Evolutionary conservation across 129 eudicot genomes (phyloP).

Genomic region (Erigeron canadensis): DNA sequence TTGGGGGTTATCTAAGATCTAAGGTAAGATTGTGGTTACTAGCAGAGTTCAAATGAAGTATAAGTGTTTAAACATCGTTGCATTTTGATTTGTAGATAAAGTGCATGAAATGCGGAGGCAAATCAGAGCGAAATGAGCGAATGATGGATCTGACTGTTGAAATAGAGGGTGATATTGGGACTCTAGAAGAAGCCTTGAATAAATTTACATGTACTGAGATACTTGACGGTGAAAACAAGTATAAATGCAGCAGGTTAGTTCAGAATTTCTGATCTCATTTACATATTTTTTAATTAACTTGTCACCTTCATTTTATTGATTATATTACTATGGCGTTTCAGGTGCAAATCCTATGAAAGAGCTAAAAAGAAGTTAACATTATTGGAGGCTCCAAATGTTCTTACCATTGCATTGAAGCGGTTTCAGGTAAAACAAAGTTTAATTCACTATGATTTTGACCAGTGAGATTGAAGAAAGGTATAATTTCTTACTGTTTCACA

Average conservation of each 20-base stretch:
- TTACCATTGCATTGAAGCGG: constrained; percentile 83
- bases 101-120: constrained; percentile 82
- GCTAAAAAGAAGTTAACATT: constrained; percentile 78
- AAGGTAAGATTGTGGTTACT: constrained; percentile 46
- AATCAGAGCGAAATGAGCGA: constrained; percentile 76
- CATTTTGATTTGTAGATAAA: constrained; percentile 54
- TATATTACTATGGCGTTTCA: constrained; percentile 26
- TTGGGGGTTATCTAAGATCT: constrained; percentile 93
- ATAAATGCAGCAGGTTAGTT: constrained; percentile 86
- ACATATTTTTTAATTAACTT: not conserved
- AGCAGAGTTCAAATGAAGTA: not conserved
- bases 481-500: not conserved
- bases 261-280: constrained; percentile 3
- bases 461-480: not conserved
- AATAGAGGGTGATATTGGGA: constrained; percentile 71
- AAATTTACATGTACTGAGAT: constrained; percentile 70
- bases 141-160: constrained; percentile 96
- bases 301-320: not conserved
- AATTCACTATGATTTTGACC: not conserved
- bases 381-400: constrained; percentile 91
- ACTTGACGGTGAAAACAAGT: constrained; percentile 91
- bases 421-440: constrained; percentile 55
- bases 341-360: constrained; percentile 88
- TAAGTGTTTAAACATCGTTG: not conserved
- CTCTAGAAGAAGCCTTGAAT: constrained; percentile 79